A percentile compares a stretch with the other conserved stretches of the same genome.
These are phyloP conservation scores for Kuraishia capsulata DNA, from an alignment of 805 yeast species.

Conservation along the genomic window DNA sequence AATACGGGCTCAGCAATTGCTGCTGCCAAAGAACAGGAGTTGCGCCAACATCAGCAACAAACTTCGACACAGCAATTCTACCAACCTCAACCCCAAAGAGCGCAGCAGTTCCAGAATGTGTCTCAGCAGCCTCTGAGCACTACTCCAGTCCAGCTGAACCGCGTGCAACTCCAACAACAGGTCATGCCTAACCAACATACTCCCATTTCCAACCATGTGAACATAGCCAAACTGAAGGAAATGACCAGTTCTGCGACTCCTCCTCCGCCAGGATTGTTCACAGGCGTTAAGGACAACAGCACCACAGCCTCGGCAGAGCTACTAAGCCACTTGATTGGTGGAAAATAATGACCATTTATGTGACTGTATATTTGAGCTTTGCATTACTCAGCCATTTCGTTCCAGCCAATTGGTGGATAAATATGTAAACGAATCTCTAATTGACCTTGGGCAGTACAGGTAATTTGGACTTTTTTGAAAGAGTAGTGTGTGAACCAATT, in stretches of 20 bases:
- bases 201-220: conserved; percentile 1
- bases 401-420: too few species aligned
- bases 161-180: conserved; percentile 10
- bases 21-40: conserved; percentile 15
- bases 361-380: too few species aligned
- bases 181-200: conserved; percentile 5
- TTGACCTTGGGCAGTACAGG: too few species aligned
- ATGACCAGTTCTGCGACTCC: conserved; percentile 36
- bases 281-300: conserved; percentile 6
- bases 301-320: conserved; percentile 52
- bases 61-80: conserved; percentile 4
- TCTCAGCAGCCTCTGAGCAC: conserved; percentile 5
- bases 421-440: too few species aligned
- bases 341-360: conserved; percentile 40
- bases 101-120: conserved; percentile 10
- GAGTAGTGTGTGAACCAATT: too few species aligned
- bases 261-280: conserved; percentile 68
- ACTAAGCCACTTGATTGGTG: conserved; percentile 77
- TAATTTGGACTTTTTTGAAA: too few species aligned
- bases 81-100: conserved; percentile 14
- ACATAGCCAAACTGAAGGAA: conserved; percentile 5
- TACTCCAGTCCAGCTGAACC: conserved; percentile 4
- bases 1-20: conserved; percentile 22
- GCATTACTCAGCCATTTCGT: too few species aligned
- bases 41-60: conserved; percentile 20